Base-by-base conservation (phyloP, 2,329 filamentous ascomycete genomes). In the Fusarium oligoseptatum region DNA sequence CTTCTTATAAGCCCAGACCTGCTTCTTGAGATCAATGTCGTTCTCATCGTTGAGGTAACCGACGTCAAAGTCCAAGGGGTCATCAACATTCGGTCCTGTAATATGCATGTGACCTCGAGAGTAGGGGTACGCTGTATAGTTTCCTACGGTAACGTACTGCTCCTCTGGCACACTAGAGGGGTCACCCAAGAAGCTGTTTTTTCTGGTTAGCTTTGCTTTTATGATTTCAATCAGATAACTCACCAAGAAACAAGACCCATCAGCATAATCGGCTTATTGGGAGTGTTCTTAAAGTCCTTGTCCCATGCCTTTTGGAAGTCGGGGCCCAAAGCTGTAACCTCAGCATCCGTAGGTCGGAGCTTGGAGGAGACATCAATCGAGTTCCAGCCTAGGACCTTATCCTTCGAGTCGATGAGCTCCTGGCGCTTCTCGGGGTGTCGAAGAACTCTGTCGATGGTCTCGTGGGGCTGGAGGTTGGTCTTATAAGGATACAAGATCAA, bases 1-100 rank as follows among this genome's bases (percentile, higher is more conserved):
- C 75, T 88, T 88, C 81, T 93, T 93, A 83, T 93, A 93, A 0
- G 84, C 87, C 90, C 91, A 92, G 6, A 91, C 76, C 27, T 90
- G 87, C 76, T 88, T 90, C 80, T 89, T 88, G 45, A 92, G 57
- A 76, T 92, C 91, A 20, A 90, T 80, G 76, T 92, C 91, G 27
- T 89, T 77, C 15, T 82, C 75, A 60, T 92, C 87, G 6, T 81
- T 85, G 37, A 93, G 85, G 80, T 87, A 91, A 11, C 90, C 91
- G 0, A 87, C 83, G 62, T 90, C 85, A 68, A 93, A 92, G 68
- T 91, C 87, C 8, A 87, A 81, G 1, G 84, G 80, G 34, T 88
- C 85, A 12, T 81, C 76, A 6, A 85, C 71, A 1, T 81, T 76
- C 6, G 84, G 80, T 0, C 85, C 84, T 1, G 84, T 87, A 75